Evolutionary conservation across 1,139 yeast genomes (phyloP).

Genomic region (Blastobotrys aristatus): DNA sequence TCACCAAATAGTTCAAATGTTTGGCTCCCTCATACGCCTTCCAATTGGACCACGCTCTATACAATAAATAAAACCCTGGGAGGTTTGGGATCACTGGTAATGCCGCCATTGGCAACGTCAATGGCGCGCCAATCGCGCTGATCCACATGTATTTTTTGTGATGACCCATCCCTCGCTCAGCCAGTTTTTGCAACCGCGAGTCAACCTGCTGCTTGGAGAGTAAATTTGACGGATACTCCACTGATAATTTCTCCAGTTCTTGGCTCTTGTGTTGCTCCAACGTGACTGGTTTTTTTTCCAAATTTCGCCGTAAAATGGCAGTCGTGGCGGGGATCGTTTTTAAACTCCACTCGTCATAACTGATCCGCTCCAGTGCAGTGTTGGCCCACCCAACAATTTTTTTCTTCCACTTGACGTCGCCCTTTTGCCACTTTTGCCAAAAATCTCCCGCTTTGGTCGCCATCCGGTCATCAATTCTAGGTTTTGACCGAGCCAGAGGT

Average conservation of each 20-base stretch:
- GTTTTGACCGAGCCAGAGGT: slow-evolving; percentile 28
- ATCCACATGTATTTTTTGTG: slow-evolving; percentile 44
- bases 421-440: slow-evolving; percentile 43
- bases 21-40: slow-evolving; percentile 74
- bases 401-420: slow-evolving; percentile 41
- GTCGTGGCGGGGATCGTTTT: slow-evolving; percentile 44
- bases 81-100: slow-evolving; percentile 88
- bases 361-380: slow-evolving; percentile 40
- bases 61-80: slow-evolving; percentile 87
- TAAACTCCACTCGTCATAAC: slow-evolving; percentile 51
- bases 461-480: slow-evolving; percentile 40
- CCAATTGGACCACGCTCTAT: slow-evolving; percentile 77
- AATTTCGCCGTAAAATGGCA: slow-evolving; percentile 21
- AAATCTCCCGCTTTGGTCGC: slow-evolving; percentile 44
- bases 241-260: slow-evolving; percentile 23
- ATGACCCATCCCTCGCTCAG: slow-evolving; percentile 36
- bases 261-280: slow-evolving; percentile 12
- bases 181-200: slow-evolving; percentile 29
- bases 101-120: slow-evolving; percentile 74
- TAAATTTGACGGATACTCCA: slow-evolving; percentile 29
- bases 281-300: slow-evolving; percentile 16
- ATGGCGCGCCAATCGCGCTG: slow-evolving; percentile 63
- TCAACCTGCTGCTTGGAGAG: slow-evolving; percentile 22
- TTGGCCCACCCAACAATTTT: slow-evolving; percentile 41
- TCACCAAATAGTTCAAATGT: slow-evolving; percentile 54